Percentiles rank a stretch among this genome's conserved stretches.
Conservation (phyloP, 805 yeast species). For the Lachancea nothofagi region DNA sequence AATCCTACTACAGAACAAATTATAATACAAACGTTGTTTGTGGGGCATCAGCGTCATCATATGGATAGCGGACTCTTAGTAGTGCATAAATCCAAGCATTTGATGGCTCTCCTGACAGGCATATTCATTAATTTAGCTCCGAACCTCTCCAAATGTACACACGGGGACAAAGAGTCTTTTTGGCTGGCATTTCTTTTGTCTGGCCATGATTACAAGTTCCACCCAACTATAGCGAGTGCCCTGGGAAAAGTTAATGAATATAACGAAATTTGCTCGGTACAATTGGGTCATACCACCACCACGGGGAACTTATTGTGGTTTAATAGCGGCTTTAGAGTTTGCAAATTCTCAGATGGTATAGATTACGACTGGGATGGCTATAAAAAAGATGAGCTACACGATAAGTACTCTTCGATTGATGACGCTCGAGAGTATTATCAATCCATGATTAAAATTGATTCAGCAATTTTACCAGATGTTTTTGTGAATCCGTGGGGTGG, state of each 20-base stretch:
- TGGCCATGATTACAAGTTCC: constrained; percentile 41
- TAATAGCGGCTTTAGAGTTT: constrained; percentile 18
- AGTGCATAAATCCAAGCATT: constrained; percentile 39
- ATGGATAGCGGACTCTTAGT: constrained; percentile 47
- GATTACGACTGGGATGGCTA: constrained; percentile 10
- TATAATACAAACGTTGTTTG: constrained; percentile 39
- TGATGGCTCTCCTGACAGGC: constrained; percentile 43
- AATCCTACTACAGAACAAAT: constrained; percentile 27
- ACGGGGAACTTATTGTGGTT: constrained; percentile 15
- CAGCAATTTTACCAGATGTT: constrained; percentile 12
- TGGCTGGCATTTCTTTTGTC: constrained; percentile 60
- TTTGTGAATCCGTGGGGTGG: constrained; percentile 8
- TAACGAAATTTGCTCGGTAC: constrained; percentile 14
- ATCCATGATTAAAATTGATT: constrained; percentile 11
- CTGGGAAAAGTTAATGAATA: constrained; percentile 13
- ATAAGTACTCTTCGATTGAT: constrained; percentile 7
- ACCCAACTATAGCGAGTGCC: constrained; percentile 15
- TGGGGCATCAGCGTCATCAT: constrained; percentile 38
- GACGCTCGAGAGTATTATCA: constrained; percentile 11
- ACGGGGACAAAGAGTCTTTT: constrained; percentile 70
- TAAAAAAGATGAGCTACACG: constrained; percentile 5
- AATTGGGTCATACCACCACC: constrained; percentile 15
- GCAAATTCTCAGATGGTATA: constrained; percentile 15
- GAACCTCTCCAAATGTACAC: constrained; percentile 46
- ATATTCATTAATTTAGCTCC: constrained; percentile 39